Percentiles rank a stretch among this genome's conserved stretches.
phyloP scores from a whole-genome alignment of 495 filamentous ascomycete genomes.

The Thozetella sp. region DNA sequence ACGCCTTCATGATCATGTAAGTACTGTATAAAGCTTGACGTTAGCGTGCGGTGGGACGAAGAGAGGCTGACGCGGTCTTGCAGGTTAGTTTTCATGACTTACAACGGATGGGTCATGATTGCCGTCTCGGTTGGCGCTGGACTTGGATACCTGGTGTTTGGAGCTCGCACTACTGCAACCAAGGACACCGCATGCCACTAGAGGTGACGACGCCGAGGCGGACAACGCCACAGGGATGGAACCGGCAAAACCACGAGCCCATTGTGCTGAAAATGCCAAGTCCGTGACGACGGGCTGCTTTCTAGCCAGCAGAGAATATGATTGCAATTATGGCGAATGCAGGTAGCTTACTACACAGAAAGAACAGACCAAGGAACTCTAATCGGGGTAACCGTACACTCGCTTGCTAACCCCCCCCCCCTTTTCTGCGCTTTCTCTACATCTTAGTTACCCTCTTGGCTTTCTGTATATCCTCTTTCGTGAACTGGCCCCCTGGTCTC shows the following conservation, averaged over 20 bases:
- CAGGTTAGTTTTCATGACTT: conserved; percentile 99
- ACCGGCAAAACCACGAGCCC: not conserved
- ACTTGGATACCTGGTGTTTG: conserved; percentile 84
- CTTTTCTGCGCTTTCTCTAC: conserved; percentile 17
- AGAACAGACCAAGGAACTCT: too few species aligned
- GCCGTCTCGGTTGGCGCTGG: conserved; percentile 88
- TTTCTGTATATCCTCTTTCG: conserved; percentile 58
- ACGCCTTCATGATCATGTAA: conserved; percentile 99
- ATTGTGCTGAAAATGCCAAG: too few species aligned
- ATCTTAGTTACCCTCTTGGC: conserved; percentile 47
- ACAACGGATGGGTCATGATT: conserved; percentile 97
- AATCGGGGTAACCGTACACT: too few species aligned
- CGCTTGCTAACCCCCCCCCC: too few species aligned
- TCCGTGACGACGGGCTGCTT: too few species aligned
- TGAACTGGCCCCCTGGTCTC: conserved; percentile 53
- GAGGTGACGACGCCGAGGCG: not conserved
- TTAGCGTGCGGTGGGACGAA: too few species aligned
- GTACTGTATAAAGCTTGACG: conserved; percentile 30
- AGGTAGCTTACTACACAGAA: too few species aligned
- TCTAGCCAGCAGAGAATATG: too few species aligned
- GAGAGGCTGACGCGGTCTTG: not conserved
- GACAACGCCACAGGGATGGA: not conserved
- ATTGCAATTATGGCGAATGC: too few species aligned
- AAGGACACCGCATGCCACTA: conserved; percentile 94
- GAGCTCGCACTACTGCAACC: conserved; percentile 61